phyloP scores from a whole-genome alignment of 768 basidiomycete species.

The Terana coerulea region DNA sequence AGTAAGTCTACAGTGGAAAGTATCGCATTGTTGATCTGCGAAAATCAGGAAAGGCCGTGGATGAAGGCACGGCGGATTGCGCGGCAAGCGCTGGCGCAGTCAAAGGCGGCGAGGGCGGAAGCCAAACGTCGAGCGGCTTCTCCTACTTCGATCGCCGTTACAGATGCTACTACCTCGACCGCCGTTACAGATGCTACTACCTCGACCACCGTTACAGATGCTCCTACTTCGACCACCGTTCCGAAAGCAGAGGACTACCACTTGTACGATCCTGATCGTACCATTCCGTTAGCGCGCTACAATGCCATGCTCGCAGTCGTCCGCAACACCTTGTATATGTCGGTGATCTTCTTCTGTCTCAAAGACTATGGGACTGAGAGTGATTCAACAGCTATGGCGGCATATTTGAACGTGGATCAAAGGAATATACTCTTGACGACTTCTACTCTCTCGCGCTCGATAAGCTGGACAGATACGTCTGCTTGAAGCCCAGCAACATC shows the following conservation, averaged over 20 bases:
- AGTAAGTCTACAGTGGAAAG: too few relatives aligned
- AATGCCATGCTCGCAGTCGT: constrained; percentile 87
- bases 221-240: too few relatives aligned
- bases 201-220: too few relatives aligned
- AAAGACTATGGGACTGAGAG: not conserved
- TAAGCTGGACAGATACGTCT: constrained; percentile 75
- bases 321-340: constrained; percentile 85
- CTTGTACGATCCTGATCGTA: constrained; percentile 60
- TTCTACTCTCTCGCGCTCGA: constrained; percentile 79
- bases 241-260: constrained; percentile 44
- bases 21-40: not conserved
- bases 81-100: too few relatives aligned
- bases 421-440: constrained; percentile 88
- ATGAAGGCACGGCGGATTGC: too few relatives aligned
- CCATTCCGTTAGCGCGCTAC: constrained; percentile 69
- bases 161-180: too few relatives aligned
- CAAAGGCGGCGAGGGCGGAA: too few relatives aligned
- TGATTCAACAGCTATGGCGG: constrained; percentile 67
- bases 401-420: constrained; percentile 77
- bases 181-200: too few relatives aligned
- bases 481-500: constrained; percentile 65
- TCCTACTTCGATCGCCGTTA: too few relatives aligned
- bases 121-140: too few relatives aligned
- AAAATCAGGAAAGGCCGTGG: not conserved
- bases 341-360: constrained; percentile 23